phyloP scores from a whole-genome alignment of 805 yeast genomes.

The Suhomyces sp. region DNA sequence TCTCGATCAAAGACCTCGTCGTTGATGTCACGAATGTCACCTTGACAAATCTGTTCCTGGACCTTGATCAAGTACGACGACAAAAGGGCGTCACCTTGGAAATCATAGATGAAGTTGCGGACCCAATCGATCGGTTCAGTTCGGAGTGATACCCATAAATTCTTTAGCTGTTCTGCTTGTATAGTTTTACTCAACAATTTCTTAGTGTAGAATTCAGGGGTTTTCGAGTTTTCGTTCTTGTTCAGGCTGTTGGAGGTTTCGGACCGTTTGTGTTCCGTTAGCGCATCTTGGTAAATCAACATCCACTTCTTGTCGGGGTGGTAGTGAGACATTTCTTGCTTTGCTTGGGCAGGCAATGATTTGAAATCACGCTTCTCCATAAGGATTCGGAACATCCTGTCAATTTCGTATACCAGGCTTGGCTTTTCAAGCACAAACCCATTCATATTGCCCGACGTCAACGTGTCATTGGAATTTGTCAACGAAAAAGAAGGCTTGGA shows the following conservation, averaged over 20 bases:
- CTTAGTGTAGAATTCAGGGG: constrained; percentile 77
- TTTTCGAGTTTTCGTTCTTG: constrained; percentile 30
- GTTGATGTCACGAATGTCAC: constrained; percentile 35
- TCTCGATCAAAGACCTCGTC: constrained; percentile 66
- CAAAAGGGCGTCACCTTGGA: constrained; percentile 79
- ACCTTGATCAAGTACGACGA: constrained; percentile 54
- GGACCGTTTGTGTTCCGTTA: constrained; percentile 66
- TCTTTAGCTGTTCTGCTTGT: constrained; percentile 67
- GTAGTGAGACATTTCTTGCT: constrained; percentile 71
- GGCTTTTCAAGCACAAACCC: constrained; percentile 60
- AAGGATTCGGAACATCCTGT: constrained; percentile 69
- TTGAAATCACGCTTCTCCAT: constrained; percentile 82
- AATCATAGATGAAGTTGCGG: constrained; percentile 59
- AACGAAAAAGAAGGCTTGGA: constrained; percentile 25
- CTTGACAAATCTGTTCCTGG: constrained; percentile 43
- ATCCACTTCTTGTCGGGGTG: constrained; percentile 84
- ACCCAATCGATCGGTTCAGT: constrained; percentile 89
- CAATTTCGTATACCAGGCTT: constrained; percentile 59
- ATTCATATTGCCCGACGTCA: constrained; percentile 13
- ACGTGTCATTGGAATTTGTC: constrained; percentile 15
- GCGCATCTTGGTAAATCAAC: constrained; percentile 81
- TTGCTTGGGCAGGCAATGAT: constrained; percentile 66
- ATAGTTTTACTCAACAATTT: constrained; percentile 68
- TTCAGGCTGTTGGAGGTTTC: constrained; percentile 19
- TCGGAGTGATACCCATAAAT: constrained; percentile 86